Evolutionary conservation across 2,329 filamentous ascomycete species (phyloP).

Genomic region (Trichoderma harzianum): DNA sequence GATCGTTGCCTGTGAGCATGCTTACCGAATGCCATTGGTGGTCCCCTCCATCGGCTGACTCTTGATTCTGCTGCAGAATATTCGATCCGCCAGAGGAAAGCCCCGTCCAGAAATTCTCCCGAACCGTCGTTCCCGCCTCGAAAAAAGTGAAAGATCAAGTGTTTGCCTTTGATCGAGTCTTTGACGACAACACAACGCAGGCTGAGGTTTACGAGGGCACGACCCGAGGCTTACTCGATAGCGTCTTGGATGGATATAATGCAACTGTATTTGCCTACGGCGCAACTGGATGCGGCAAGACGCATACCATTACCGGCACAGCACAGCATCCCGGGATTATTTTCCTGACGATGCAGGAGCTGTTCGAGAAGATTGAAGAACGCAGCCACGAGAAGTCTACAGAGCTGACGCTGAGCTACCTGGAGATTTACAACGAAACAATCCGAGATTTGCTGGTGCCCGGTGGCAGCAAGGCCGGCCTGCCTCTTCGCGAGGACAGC

Average conservation of each 20-base stretch:
- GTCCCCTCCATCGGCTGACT: slow-evolving; percentile 21
- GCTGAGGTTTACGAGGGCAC: slow-evolving; percentile 94
- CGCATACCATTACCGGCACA: slow-evolving; percentile 93
- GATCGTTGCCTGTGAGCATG: slow-evolving; percentile 84
- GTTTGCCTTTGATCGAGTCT: slow-evolving; percentile 93
- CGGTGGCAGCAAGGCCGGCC: slow-evolving; percentile 72
- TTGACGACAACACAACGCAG: slow-evolving; percentile 92
- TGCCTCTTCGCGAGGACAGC: slow-evolving; percentile 92
- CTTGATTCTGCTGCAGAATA: slow-evolving; percentile 55
- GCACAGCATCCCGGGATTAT: slow-evolving; percentile 93
- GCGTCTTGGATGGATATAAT: slow-evolving; percentile 95
- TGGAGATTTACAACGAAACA: slow-evolving; percentile 99
- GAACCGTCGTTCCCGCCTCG: slow-evolving; percentile 74
- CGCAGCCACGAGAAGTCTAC: slow-evolving; percentile 80
- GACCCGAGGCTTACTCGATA: slow-evolving; percentile 85
- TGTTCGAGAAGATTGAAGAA: slow-evolving; percentile 95
- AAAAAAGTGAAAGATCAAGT: slow-evolving; percentile 97
- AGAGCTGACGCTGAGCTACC: slow-evolving; percentile 87
- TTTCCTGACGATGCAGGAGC: slow-evolving; percentile 97
- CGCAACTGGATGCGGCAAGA: slow-evolving; percentile 96
- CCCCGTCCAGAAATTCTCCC: slow-evolving; percentile 81
- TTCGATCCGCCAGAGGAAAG: slow-evolving; percentile 97
- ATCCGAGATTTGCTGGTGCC: slow-evolving; percentile 93
- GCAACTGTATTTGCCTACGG: slow-evolving; percentile 98
- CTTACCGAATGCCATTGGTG: background rate